A percentile compares a stretch with the other conserved stretches of the same genome.
Conservation (phyloP, 2,329 filamentous ascomycete genomes). For the Colletotrichum falcatum region DNA sequence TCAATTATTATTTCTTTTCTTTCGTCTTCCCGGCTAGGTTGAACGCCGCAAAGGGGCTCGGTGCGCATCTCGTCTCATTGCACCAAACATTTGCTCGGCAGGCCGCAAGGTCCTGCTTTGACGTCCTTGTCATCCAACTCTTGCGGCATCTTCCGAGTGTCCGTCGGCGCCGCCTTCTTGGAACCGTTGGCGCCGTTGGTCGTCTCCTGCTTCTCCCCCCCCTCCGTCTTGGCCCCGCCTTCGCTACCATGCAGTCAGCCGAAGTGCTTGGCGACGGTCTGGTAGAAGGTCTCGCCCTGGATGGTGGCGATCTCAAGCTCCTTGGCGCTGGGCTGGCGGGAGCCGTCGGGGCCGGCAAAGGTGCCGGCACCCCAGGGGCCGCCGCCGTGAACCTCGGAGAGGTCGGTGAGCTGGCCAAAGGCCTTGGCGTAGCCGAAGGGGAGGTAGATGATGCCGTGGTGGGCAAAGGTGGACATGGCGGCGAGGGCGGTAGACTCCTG, state of each 20-base stretch:
- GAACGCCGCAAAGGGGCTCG: neutral
- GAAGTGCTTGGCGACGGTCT: conserved; percentile 76
- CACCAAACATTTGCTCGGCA: conserved; percentile 80
- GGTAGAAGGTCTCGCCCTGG: conserved; percentile 90
- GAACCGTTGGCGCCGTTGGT: conserved; percentile 42
- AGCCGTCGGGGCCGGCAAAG: conserved; percentile 83
- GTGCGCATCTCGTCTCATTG: conserved; percentile 56
- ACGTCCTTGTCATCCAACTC: conserved; percentile 49
- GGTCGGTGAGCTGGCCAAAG: conserved; percentile 77
- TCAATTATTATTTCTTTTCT: conserved; percentile 16
- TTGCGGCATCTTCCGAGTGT: conserved; percentile 45
- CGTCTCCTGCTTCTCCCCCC: conserved; percentile 46
- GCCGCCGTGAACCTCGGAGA: conserved; percentile 86
- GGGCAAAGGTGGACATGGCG: conserved; percentile 85
- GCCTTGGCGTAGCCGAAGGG: conserved; percentile 90
- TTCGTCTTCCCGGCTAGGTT: neutral
- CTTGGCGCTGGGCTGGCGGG: conserved; percentile 78
- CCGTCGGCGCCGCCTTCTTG: conserved; percentile 41
- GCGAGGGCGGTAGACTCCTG: conserved; percentile 90
- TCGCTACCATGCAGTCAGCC: conserved; percentile 81
- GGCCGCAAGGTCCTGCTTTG: conserved; percentile 77
- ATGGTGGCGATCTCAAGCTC: conserved; percentile 84
- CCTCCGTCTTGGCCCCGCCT: conserved; percentile 46
- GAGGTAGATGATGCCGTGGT: conserved; percentile 98
- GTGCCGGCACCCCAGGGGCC: conserved; percentile 95